Evolutionary conservation across 75 land plant genomes (phyloP), one percentile per base, ranked within the genome.

Genomic region (Adiantum capillusveneris): DNA sequence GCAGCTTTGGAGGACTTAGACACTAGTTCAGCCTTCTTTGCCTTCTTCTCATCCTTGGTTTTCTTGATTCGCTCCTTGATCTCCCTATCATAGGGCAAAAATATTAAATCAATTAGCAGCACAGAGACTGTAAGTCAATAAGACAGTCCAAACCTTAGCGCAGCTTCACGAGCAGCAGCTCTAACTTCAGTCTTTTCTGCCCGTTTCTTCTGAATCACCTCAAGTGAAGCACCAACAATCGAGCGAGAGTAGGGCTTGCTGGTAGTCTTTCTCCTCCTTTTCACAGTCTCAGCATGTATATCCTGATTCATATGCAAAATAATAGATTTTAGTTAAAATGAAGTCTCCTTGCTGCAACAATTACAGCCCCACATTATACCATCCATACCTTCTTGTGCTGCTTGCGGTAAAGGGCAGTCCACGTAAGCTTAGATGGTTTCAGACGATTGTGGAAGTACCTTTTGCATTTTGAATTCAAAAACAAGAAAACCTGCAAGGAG

Each of bases 131-230:
- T 9, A 34, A 3, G 14, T 6, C 50, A 46, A 6, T 46, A 46
- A 6, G 22, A 18, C 18, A 6, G 43, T 41, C 43, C 43, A 41
- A 2, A 46, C 83, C 77, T 73, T 2, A 88, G 58, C 65, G 93
- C 93, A 63, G 93, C 93, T 59, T 85, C 88, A n/a, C 93, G 56
- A 6, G 93, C 93, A 61, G 88, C 88, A 70, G 83, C 93, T 17
- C 93, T 72, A n/a, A 79, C 88, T 76, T 88, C 89, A 12, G 85
- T 69, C 62, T 88, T 88, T 75, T 88, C 88, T 25, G 82, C 44
- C 62, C 93, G 68, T 57, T 60, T 88, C 69, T 88, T 88, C 76
- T 88, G 93, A 51, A 88, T 88, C 17, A 88, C 89, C 58, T 88
- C 93, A 55, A 88, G 50, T 0, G 93, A 82, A 21, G 93, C 93